Evolutionary conservation across 2,329 filamentous ascomycete genomes (phyloP).

Genomic region (Alternaria hordeiaustralica): DNA sequence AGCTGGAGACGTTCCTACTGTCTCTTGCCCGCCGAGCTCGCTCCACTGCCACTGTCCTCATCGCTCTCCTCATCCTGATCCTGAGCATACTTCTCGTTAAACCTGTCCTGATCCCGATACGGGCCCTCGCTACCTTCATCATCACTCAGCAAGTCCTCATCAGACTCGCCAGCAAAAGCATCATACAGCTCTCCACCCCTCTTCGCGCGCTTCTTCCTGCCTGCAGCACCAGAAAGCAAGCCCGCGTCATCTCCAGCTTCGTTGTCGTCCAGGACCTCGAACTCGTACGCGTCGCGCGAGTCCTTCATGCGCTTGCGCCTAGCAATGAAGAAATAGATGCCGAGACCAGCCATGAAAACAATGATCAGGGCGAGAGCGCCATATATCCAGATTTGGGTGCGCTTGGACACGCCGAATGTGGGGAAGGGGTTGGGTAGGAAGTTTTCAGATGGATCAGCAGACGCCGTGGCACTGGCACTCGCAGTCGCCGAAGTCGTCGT

Average conservation of each 20-base stretch:
- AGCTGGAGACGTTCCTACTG: constrained; percentile 19
- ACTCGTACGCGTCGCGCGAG: constrained; percentile 85
- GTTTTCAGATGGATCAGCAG: constrained; percentile 47
- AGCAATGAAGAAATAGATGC: constrained; percentile 80
- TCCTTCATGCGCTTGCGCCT: constrained; percentile 78
- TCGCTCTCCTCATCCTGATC: constrained; percentile 28
- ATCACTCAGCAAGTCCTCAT: constrained; percentile 67
- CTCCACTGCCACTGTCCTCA: constrained; percentile 28
- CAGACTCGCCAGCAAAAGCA: constrained; percentile 93
- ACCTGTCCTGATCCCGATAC: constrained; percentile 41
- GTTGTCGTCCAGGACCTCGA: constrained; percentile 87
- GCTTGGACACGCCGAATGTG: constrained; percentile 85
- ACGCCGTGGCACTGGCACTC: constrained; percentile 21
- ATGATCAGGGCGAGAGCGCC: constrained; percentile 84
- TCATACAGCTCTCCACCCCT: constrained; percentile 93
- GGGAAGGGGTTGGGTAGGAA: constrained; percentile 87
- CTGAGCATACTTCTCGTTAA: constrained; percentile 42
- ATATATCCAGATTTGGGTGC: constrained; percentile 93
- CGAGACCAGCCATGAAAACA: constrained; percentile 80
- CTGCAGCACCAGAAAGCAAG: constrained; percentile 44
- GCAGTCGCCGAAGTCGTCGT: constrained; percentile 27
- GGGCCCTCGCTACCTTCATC: constrained; percentile 49
- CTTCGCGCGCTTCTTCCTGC: constrained; percentile 56
- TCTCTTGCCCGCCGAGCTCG: constrained; percentile 33
- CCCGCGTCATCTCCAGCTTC: constrained; percentile 66